phyloP scores from a whole-genome alignment of 345 rosid species.

The Salix brachista region DNA sequence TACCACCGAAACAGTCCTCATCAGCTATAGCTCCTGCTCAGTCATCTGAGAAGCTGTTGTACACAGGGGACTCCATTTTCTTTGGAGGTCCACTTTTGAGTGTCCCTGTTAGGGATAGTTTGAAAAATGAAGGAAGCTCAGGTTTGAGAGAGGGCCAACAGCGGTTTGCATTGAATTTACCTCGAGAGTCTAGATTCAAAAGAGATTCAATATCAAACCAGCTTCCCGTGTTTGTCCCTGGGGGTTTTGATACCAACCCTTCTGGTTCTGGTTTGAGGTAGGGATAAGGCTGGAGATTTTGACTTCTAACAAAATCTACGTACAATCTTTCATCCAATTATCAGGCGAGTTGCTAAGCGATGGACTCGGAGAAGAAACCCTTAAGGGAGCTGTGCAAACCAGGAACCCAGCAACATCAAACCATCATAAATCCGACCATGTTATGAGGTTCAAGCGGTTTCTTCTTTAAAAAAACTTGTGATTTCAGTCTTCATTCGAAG shows the following conservation, averaged over 20 bases:
- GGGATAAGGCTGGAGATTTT: neutral
- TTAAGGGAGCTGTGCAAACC: slow-evolving; percentile 16
- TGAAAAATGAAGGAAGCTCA: slow-evolving; percentile 47
- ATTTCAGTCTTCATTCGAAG: neutral
- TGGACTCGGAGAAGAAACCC: slow-evolving; percentile 20
- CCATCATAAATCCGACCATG: slow-evolving; percentile 5
- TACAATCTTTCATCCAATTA: slow-evolving; percentile 3
- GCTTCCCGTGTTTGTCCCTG: slow-evolving; percentile 88
- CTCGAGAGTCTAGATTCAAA: slow-evolving; percentile 78
- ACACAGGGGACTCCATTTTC: slow-evolving; percentile 94
- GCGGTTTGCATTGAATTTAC: slow-evolving; percentile 52
- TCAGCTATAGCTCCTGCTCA: slow-evolving; percentile 38
- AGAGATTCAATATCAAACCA: slow-evolving; percentile 83
- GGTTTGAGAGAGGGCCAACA: slow-evolving; percentile 56
- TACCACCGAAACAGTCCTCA: slow-evolving; percentile 46
- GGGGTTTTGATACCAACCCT: slow-evolving; percentile 39
- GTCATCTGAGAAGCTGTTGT: slow-evolving; percentile 67
- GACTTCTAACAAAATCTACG: slow-evolving; percentile 2
- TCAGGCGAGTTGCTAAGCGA: neutral
- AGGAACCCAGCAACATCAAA: slow-evolving; percentile 22
- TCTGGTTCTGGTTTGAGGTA: slow-evolving; percentile 47
- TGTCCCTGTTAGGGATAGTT: slow-evolving; percentile 50
- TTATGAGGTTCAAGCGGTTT: slow-evolving; percentile 36
- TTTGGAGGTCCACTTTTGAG: slow-evolving; percentile 88
- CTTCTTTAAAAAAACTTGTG: slow-evolving; percentile 1